Evolutionary conservation across 169 alveolate genomes (phyloP), one percentile per base, ranked within the genome.

Genomic region (Pseudocohnilembus persalinus): DNA sequence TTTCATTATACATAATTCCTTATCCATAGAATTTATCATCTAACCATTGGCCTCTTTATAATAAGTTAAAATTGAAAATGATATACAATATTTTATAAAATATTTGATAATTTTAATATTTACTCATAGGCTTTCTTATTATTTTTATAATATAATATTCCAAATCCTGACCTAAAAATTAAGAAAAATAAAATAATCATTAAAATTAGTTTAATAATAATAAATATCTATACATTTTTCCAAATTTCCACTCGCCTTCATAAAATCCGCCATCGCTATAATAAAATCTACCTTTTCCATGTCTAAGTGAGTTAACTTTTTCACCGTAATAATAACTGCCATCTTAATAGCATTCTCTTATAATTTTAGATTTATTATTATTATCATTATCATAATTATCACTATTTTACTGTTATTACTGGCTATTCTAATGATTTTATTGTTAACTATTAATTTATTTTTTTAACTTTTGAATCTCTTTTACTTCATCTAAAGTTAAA

Each of bases 201-300:
- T 11, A 49, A 11, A 4, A 49, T 49, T 11, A 49, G 20, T 49
- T 11, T 49, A 49, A 11, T 49, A 49, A 11, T 49, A 11, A 49
- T 4, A 11, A 4, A 49, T 49, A 11, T 11, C 26, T 49, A 11
- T 49, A 49, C 68, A 49, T 79, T 72, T 79, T 79, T 35, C 73
- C 84, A 32, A 73, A 79, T 49, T 79, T 79, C 84, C 84, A 79
- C 29, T 79, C 84, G 0, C 84, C 84, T 79, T 79, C 84, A 29
- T 79, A 79, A 29, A 63, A 34, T 26, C 64, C 74, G 0, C 76
- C 76, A 64, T 79, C 64, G 29, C 33, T 49, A 27, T 79, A 79
- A 49, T 79, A 49, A 79, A 29, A 79, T n/a, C 84, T 34, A 28
- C 84, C 84, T 35, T 68, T 79, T 63, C 84, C 84, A 64, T 79